Evolutionary conservation across 192 early-diverging fungal genomes (phyloP), one percentile per base, ranked within the genome.

Genomic region (Funneliformis mosseae): DNA sequence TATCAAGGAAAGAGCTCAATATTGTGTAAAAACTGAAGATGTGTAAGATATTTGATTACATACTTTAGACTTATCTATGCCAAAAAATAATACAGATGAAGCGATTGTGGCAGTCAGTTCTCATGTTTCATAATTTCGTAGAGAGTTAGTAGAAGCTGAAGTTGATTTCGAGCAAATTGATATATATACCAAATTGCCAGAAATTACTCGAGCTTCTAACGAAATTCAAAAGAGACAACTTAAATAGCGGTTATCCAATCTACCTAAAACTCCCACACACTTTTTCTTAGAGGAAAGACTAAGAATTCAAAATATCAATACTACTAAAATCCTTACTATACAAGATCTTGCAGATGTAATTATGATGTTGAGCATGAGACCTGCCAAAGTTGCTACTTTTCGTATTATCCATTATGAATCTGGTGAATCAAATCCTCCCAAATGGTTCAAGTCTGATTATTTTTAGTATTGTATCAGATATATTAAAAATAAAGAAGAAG

Each of bases 401-500:
- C 71, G 71, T 9, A 73, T 73, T 73, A 73, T 73, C 43, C 27
- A 73, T 73, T 73, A 73, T 73, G 27, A 46, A 33, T n/a, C 71
- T 46, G 71, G 46, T 21, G 43, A 73, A 73, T 73, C 71, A 27
- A 73, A 73, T 46, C 71, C 71, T 73, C 46, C 71, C 5, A 43
- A 73, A 43, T 73, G 43, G 71, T 73, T 46, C 28, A 73, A 50
- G 7, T n/a, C n/a, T n/a, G n/a, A n/a, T n/a, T n/a, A n/a, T n/a
- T n/a, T n/a, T n/a, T n/a, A n/a, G n/a, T n/a, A 73, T 73, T 73
- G 71, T 73, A 73, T 21, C 7, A 21, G 71, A n/a, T 43, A 73
- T 73, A 46, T 46, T 73, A 73, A 73, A 46, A 73, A 73, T 46
- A 73, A 73, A 73, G 71, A 43, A 46, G 71, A 73, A 73, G 71